Evolutionary conservation across 169 alveolate species (phyloP).

Genomic region (Plasmodium chabaudi): DNA sequence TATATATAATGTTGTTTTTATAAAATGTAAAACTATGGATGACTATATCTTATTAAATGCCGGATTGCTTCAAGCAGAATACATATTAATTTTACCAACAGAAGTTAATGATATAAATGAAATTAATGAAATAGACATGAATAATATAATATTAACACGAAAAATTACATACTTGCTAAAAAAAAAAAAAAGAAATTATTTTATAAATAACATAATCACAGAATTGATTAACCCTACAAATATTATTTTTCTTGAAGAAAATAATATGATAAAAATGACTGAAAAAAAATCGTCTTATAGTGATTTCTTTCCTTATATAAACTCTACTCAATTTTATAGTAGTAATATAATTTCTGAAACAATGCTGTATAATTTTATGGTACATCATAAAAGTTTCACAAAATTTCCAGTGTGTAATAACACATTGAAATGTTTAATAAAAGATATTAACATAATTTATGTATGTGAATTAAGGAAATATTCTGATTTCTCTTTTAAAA

Average conservation of each 20-base stretch:
- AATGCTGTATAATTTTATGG: constrained; percentile 64
- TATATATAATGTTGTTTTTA: constrained; percentile 52
- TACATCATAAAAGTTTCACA: constrained; percentile 70
- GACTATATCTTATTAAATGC: constrained; percentile 66
- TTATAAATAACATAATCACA: constrained; percentile 62
- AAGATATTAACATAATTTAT: constrained; percentile 37
- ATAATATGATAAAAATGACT: constrained; percentile 65
- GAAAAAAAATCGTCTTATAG: constrained; percentile 65
- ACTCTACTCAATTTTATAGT: constrained; percentile 50
- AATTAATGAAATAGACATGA: constrained; percentile 73
- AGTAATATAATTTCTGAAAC: constrained; percentile 73
- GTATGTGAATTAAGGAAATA: constrained; percentile 37
- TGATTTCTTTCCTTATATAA: constrained; percentile 74
- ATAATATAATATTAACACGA: constrained; percentile 60
- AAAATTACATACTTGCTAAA: constrained; percentile 41
- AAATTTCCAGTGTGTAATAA: constrained; percentile 67
- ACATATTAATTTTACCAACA: constrained; percentile 53
- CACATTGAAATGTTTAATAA: constrained; percentile 54
- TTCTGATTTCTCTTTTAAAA: constrained; percentile 69
- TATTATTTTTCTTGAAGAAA: constrained; percentile 71
- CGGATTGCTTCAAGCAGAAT: constrained; percentile 55
- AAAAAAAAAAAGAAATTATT: constrained; percentile 41
- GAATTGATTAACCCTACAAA: constrained; percentile 71
- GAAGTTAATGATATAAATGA: constrained; percentile 25
- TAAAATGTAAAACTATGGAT: constrained; percentile 65